These are phyloP conservation scores for Astrothelium macrocarpum DNA, from an alignment of 495 filamentous ascomycete species.

Conservation along the genomic window DNA sequence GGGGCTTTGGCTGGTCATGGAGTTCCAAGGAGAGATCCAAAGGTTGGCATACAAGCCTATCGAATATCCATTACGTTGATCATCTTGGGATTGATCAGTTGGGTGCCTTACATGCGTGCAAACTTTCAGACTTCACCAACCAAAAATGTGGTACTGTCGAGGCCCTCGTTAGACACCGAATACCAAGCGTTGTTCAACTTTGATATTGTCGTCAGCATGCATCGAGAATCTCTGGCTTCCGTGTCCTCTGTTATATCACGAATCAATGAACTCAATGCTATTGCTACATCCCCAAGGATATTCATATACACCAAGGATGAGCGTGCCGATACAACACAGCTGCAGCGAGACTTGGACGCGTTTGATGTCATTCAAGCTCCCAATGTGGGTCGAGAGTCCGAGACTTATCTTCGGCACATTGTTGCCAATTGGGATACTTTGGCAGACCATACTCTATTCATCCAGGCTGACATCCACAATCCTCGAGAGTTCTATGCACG, in stretches of 20 bases:
- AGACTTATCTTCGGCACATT: constrained; percentile 40
- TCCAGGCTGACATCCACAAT: constrained; percentile 38
- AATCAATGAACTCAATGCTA: neutral
- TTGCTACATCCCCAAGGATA: neutral
- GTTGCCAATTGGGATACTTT: constrained; percentile 35
- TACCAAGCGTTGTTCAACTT: neutral
- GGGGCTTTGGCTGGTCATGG: neutral
- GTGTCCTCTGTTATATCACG: neutral
- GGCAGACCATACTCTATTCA: constrained; percentile 38
- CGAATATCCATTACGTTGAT: neutral
- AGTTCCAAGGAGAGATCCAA: neutral
- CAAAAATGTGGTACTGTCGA: neutral
- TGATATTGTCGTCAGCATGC: constrained; percentile 9
- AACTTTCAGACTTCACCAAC: neutral
- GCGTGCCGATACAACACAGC: constrained; percentile 9
- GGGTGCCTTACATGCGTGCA: neutral
- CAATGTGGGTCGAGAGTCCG: constrained; percentile 37
- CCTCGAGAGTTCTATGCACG: constrained; percentile 27
- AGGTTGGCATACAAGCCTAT: neutral
- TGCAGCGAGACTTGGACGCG: constrained; percentile 22
- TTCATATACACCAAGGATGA: constrained; percentile 3
- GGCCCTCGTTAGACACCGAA: neutral
- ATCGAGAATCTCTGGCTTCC: neutral
- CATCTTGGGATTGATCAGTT: neutral
- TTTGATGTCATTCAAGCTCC: constrained; percentile 26